Evolutionary conservation across 1,139 yeast genomes (phyloP).

Genomic region (Diutina pseudorugosa): DNA sequence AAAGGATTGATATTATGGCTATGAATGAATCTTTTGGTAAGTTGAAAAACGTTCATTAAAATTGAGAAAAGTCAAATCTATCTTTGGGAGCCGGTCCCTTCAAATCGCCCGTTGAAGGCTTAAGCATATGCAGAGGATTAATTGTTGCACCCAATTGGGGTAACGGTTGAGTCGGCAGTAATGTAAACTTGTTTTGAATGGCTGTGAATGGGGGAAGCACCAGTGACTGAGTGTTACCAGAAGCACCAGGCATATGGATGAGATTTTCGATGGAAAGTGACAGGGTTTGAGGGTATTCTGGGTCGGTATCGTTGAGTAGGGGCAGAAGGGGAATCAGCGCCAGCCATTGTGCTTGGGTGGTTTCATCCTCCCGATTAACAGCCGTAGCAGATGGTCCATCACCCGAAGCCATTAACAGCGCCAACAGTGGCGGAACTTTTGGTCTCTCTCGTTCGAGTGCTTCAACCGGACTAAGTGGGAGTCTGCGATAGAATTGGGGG

Average conservation of each 20-base stretch:
- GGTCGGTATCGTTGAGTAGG: neutral
- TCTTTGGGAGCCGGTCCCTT: constrained; percentile 1
- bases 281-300: constrained; percentile 1
- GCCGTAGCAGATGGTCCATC: neutral
- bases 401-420: neutral
- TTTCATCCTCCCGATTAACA: neutral
- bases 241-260: constrained; percentile 3
- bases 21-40: too few relatives aligned
- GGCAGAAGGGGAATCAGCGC: constrained; percentile 4
- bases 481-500: neutral
- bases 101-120: neutral
- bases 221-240: neutral
- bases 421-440: constrained; percentile 2
- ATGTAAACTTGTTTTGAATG: neutral
- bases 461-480: neutral
- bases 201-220: neutral
- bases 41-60: neutral
- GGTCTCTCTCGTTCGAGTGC: neutral
- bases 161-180: constrained; percentile 1
- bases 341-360: neutral
- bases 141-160: constrained; percentile 1
- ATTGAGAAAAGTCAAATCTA: neutral
- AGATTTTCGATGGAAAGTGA: constrained; percentile 1
- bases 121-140: constrained; percentile 3
- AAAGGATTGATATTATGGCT: too few relatives aligned